Evolutionary conservation across 1,284 basidiomycete genomes (phyloP).

Genomic region (Ceratobasidium sp.): DNA sequence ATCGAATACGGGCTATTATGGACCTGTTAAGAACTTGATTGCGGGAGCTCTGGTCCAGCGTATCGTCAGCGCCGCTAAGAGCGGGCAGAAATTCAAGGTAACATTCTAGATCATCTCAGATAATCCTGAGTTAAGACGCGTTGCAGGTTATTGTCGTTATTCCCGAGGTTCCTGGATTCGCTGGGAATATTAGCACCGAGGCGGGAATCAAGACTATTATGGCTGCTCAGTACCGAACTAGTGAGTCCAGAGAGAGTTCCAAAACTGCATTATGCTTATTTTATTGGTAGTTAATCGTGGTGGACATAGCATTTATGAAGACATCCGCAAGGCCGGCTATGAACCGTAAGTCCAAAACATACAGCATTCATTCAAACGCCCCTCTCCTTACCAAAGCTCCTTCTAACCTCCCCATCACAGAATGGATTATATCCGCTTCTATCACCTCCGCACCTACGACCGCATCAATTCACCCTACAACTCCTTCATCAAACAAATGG

Average conservation of each 20-base stretch:
- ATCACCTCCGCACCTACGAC: constrained; percentile 91
- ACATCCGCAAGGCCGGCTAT: constrained; percentile 81
- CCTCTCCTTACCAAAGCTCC: neutral
- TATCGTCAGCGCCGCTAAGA: constrained; percentile 81
- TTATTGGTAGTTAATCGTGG: constrained; percentile 76
- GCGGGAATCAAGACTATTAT: constrained; percentile 82
- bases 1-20: constrained; percentile 75
- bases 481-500: constrained; percentile 76
- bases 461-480: constrained; percentile 84
- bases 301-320: constrained; percentile 86
- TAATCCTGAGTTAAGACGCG: constrained; percentile 1
- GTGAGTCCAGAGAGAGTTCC: constrained; percentile 50
- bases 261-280: too few relatives aligned
- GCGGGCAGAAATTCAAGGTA: constrained; percentile 84
- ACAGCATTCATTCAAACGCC: too few relatives aligned
- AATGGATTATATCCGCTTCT: constrained; percentile 85
- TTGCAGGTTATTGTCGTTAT: constrained; percentile 81
- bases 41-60: constrained; percentile 85
- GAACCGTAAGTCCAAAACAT: constrained; percentile 89
- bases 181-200: constrained; percentile 84
- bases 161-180: constrained; percentile 85
- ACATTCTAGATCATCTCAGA: constrained; percentile 41
- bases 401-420: constrained; percentile 58
- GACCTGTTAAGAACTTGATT: constrained; percentile 84
- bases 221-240: constrained; percentile 73